A percentile compares a stretch with the other conserved stretches of the same genome.
phyloP scores from a whole-genome alignment of 768 basidiomycete species.

The Butyriboletus loyo region DNA sequence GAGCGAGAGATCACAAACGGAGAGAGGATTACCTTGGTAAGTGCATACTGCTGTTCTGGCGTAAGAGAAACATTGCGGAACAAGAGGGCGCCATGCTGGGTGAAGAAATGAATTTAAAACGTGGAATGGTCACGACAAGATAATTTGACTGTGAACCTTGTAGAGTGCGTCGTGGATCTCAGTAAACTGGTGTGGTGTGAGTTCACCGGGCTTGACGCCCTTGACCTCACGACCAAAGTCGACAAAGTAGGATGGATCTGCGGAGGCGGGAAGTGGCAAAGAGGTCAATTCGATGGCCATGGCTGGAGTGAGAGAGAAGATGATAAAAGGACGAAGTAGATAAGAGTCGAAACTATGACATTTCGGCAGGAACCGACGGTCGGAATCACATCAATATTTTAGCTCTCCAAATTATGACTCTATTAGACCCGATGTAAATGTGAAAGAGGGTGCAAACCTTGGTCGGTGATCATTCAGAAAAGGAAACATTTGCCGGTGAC shows the following conservation, averaged over 20 bases:
- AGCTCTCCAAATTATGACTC: no score
- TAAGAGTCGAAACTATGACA: conserved; percentile 1
- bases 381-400: not conserved
- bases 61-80: conserved; percentile 68
- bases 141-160: conserved; percentile 45
- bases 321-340: not conserved
- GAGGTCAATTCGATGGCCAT: conserved; percentile 71
- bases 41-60: conserved; percentile 79
- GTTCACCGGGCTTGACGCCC: conserved; percentile 63
- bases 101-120: not conserved
- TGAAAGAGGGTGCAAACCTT: conserved; percentile 1
- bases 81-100: conserved; percentile 67
- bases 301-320: not conserved
- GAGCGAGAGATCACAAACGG: not conserved
- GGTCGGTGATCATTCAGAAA: not conserved
- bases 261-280: conserved; percentile 69
- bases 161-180: conserved; percentile 73
- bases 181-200: conserved; percentile 58
- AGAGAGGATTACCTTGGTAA: conserved; percentile 63
- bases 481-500: not conserved
- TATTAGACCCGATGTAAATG: no score
- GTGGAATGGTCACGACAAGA: not conserved
- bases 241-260: conserved; percentile 61
- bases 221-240: conserved; percentile 77
- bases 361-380: not conserved